These are phyloP conservation scores for Penicillium digitatum DNA, from an alignment of 2,329 filamentous ascomycete species.

Conservation along the genomic window DNA sequence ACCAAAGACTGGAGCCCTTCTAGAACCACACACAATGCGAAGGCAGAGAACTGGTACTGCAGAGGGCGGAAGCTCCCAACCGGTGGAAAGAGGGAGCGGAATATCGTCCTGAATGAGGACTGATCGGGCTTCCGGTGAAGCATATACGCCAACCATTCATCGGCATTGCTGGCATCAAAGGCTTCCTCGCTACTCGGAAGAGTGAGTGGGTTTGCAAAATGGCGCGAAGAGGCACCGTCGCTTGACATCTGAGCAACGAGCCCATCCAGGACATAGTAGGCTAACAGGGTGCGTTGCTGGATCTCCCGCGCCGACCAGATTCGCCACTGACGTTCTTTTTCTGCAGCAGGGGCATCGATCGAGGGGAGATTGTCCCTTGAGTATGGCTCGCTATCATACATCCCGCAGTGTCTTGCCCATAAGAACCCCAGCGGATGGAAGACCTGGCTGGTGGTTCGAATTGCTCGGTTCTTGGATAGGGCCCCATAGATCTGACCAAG, in stretches of 20 bases:
- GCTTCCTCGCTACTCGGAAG: conserved; percentile 41
- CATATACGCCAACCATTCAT: conserved; percentile 43
- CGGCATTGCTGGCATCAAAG: conserved; percentile 40
- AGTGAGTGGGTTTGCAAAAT: conserved; percentile 42
- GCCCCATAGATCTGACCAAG: conserved; percentile 45
- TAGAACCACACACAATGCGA: conserved; percentile 42
- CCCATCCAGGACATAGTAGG: conserved; percentile 46
- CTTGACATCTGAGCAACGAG: conserved; percentile 45
- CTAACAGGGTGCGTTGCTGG: conserved; percentile 44
- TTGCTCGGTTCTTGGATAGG: conserved; percentile 42
- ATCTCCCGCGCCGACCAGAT: conserved; percentile 45
- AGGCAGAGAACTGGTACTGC: conserved; percentile 38
- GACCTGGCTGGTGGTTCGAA: conserved; percentile 45
- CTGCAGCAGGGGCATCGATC: conserved; percentile 27
- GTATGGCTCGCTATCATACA: conserved; percentile 39
- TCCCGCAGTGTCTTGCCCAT: conserved; percentile 46
- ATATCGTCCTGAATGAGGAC: conserved; percentile 41
- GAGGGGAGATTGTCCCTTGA: conserved; percentile 35
- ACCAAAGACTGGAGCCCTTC: conserved; percentile 46
- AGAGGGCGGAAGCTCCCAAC: conserved; percentile 28
- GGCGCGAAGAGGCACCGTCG: conserved; percentile 42
- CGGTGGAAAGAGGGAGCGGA: conserved; percentile 40
- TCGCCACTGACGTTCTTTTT: conserved; percentile 43
- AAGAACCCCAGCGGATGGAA: conserved; percentile 46
- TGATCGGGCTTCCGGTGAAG: conserved; percentile 29